Evolutionary conservation across 2,329 filamentous ascomycete genomes (phyloP).

Genomic region (Epichloe aotearoae): DNA sequence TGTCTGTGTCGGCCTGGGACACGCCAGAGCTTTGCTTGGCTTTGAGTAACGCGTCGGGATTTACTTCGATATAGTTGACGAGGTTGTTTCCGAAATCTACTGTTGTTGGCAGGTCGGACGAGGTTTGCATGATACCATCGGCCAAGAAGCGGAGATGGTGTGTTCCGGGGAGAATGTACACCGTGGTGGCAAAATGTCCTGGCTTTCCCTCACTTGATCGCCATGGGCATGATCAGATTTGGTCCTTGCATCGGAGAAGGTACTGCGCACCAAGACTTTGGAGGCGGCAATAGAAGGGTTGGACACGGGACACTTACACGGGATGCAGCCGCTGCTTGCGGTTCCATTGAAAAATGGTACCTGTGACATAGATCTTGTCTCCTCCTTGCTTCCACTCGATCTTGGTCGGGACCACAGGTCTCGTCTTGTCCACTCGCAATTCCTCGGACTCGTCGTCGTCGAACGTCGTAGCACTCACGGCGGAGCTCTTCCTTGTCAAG

Average conservation of each 20-base stretch:
- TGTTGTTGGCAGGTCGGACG: constrained; percentile 75
- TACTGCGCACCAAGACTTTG: background rate
- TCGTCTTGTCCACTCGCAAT: constrained; percentile 58
- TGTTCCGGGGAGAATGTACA: constrained; percentile 76
- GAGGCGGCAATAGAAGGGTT: background rate
- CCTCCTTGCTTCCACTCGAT: constrained; percentile 77
- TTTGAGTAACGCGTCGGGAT: constrained; percentile 46
- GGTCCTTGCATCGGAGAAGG: background rate
- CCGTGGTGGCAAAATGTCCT: constrained; percentile 58
- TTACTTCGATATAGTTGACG: constrained; percentile 96
- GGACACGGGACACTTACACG: constrained; percentile 56
- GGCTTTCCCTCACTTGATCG: constrained; percentile 36
- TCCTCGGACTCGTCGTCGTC: constrained; percentile 74
- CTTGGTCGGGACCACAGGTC: constrained; percentile 67
- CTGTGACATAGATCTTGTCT: constrained; percentile 90
- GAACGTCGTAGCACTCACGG: constrained; percentile 46
- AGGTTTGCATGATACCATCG: constrained; percentile 85
- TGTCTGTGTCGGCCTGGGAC: constrained; percentile 7
- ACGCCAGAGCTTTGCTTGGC: constrained; percentile 12
- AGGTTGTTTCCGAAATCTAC: constrained; percentile 97
- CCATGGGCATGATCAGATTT: background rate
- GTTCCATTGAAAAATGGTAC: constrained; percentile 96
- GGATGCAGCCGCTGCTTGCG: constrained; percentile 78
- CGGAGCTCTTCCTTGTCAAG: constrained; percentile 42
- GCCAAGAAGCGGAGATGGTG: constrained; percentile 96